Conservation (phyloP, 768 basidiomycete genomes). For the Cystobasidium onofrii region DNA sequence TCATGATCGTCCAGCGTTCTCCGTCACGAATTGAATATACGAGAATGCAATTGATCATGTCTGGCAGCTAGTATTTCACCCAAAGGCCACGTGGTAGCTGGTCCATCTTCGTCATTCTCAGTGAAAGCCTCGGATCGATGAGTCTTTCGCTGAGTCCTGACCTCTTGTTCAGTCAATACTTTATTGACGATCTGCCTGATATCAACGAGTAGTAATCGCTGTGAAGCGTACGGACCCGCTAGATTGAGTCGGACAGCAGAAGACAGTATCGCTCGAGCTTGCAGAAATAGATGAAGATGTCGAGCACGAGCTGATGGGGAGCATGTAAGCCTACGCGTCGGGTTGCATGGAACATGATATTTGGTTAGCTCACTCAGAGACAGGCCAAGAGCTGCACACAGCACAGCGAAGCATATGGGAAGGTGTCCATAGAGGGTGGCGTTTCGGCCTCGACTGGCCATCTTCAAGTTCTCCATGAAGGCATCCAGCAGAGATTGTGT, state of each 20-base stretch:
- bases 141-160: conserved; percentile 33
- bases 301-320: conserved; percentile 61
- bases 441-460: conserved; percentile 58
- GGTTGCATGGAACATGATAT: too few species aligned
- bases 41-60: conserved; percentile 89
- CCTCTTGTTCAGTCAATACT: conserved; percentile 49
- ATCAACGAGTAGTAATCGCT: conserved; percentile 71
- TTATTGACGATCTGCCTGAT: conserved; percentile 60
- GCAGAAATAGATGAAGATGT: conserved; percentile 84
- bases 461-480: conserved; percentile 63
- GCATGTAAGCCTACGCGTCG: too few species aligned
- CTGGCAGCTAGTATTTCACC: conserved; percentile 82
- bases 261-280: conserved; percentile 78
- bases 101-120: conserved; percentile 51
- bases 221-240: conserved; percentile 84
- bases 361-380: conserved; percentile 54
- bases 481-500: conserved; percentile 10
- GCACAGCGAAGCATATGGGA: conserved; percentile 79
- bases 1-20: too few species aligned
- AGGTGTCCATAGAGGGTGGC: conserved; percentile 62
- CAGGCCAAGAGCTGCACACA: conserved; percentile 64
- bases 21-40: conserved; percentile 75
- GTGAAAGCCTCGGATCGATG: conserved; percentile 39
- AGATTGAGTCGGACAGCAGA: conserved; percentile 85
- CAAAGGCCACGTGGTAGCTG: conserved; percentile 89